Percentiles rank a stretch among this genome's conserved stretches.
These are phyloP conservation scores for Epipyxis sp. DNA, from an alignment of 108 stramenopile species.

Conservation along the genomic window DNA sequence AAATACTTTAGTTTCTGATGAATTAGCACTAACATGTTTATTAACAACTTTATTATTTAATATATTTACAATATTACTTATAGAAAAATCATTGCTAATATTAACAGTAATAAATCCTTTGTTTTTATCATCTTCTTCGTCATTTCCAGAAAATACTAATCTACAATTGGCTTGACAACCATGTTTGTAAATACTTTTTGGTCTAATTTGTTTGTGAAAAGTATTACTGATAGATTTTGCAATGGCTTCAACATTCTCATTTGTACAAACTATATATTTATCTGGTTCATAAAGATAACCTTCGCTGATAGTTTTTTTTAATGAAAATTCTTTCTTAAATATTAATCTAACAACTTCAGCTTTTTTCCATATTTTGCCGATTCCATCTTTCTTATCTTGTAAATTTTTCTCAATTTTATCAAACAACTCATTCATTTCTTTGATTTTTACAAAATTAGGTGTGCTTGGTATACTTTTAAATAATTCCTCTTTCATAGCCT, in stretches of 20 bases:
- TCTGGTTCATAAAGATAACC: neutral
- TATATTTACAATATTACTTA: neutral
- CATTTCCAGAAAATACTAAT: neutral
- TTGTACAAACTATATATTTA: neutral
- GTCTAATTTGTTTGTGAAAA: neutral
- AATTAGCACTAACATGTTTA: neutral
- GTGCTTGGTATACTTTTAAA: too few relatives aligned
- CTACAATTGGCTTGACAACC: neutral
- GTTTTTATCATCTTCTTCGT: neutral
- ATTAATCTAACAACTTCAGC: neutral
- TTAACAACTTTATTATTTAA: slow-evolving; percentile 2
- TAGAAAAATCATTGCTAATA: neutral
- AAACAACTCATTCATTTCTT: neutral
- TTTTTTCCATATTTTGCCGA: neutral
- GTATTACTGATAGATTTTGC: neutral
- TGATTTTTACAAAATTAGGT: too few relatives aligned
- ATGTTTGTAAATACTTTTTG: neutral
- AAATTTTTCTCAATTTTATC: neutral
- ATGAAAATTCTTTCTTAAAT: neutral
- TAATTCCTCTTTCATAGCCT: too few relatives aligned
- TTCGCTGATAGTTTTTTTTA: neutral
- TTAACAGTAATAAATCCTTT: neutral
- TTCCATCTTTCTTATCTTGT: neutral
- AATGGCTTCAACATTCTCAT: too few relatives aligned
- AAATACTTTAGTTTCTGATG: neutral